Evolutionary conservation across 169 alveolate species (phyloP).

Genomic region (Plasmodium sp.): DNA sequence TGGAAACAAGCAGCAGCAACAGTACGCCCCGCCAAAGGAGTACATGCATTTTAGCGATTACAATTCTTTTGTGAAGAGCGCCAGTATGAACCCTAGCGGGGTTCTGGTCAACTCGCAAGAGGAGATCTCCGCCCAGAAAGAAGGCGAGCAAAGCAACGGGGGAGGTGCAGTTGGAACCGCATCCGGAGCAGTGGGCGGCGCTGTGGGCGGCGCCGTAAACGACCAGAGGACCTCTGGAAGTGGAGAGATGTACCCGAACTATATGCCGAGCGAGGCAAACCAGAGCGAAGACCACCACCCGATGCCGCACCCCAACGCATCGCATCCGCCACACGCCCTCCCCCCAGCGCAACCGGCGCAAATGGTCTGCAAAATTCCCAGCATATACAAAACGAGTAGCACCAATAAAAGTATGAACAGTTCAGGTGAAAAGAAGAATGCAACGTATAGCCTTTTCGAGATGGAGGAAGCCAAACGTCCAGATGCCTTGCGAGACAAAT

Average conservation of each 20-base stretch:
- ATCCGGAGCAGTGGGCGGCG: neutral
- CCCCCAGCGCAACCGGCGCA: conserved; percentile 14
- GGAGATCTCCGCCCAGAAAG: neutral
- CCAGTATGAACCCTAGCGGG: neutral
- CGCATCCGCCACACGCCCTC: neutral
- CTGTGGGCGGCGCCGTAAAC: neutral
- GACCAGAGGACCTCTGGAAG: neutral
- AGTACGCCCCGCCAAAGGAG: neutral
- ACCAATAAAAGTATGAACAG: conserved; percentile 7
- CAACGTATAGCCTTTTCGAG: neutral
- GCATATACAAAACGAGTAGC: conserved; percentile 9
- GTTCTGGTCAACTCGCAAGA: neutral
- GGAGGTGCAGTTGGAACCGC: neutral
- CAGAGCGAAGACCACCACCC: neutral
- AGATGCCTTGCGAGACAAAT: conserved; percentile 76
- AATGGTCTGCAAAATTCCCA: conserved; percentile 18
- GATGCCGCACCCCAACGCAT: neutral
- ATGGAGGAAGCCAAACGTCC: conserved; percentile 64
- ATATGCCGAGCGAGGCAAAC: neutral
- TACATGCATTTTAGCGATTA: neutral
- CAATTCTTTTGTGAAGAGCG: neutral
- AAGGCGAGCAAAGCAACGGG: neutral
- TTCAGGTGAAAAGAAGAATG: conserved; percentile 17
- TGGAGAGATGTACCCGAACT: neutral
- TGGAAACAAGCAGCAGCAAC: neutral